These are phyloP conservation scores for Pseudocercospora ulei DNA, from an alignment of 2,329 filamentous ascomycete genomes.

Conservation along the genomic window DNA sequence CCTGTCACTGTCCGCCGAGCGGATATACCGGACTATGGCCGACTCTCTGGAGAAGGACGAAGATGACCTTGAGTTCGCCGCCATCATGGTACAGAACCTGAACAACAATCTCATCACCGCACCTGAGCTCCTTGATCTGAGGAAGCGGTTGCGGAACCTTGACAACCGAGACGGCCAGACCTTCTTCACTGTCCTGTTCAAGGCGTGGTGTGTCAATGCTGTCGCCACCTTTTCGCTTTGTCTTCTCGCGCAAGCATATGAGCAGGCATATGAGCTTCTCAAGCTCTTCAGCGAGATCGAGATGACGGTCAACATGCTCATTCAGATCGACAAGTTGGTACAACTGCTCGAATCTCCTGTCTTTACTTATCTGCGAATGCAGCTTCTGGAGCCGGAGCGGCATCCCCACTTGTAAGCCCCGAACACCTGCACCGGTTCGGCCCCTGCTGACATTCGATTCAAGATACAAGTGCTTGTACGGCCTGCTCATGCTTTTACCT, in stretches of 20 bases:
- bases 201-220: slow-evolving; percentile 96
- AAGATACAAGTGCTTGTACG: slow-evolving; percentile 89
- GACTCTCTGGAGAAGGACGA: slow-evolving; percentile 97
- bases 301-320: slow-evolving; percentile 97
- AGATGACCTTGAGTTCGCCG: slow-evolving; percentile 88
- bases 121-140: slow-evolving; percentile 79
- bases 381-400: slow-evolving; percentile 88
- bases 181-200: slow-evolving; percentile 87
- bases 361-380: slow-evolving; percentile 91
- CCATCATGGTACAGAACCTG: slow-evolving; percentile 98
- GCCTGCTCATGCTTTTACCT: slow-evolving; percentile 92
- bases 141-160: slow-evolving; percentile 79
- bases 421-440: slow-evolving; percentile 42
- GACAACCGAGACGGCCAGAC: slow-evolving; percentile 90
- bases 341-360: slow-evolving; percentile 94
- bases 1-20: slow-evolving; percentile 81
- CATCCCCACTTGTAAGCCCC: slow-evolving; percentile 90
- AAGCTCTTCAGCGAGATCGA: slow-evolving; percentile 97
- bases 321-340: slow-evolving; percentile 96
- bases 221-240: slow-evolving; percentile 96
- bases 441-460: background rate
- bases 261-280: slow-evolving; percentile 90
- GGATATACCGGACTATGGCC: slow-evolving; percentile 89
- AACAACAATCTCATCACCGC: slow-evolving; percentile 99
- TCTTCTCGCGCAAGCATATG: slow-evolving; percentile 89